Evolutionary conservation across 2,329 filamentous ascomycete genomes (phyloP), one percentile per base, ranked within the genome.

Genomic region (Fusarium lyarnte): DNA sequence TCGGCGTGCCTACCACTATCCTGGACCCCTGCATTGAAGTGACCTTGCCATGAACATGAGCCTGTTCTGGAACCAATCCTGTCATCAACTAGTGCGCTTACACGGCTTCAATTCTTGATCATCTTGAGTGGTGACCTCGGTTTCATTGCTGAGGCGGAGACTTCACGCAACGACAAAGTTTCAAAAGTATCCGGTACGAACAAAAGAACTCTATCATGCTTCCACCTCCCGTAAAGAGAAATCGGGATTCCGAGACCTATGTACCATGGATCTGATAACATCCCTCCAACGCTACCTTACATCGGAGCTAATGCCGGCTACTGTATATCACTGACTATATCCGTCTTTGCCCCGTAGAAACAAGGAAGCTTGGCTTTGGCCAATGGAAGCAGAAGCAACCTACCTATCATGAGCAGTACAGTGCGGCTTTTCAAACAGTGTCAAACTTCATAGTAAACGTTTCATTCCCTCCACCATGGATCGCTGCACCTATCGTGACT

Each of bases 401-500:
- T 62, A 66, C 38, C 31, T 31, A 42, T 68, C 66, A 55, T 41
- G 49, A 65, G 47, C 70, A 69, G 43, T 62, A 73, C 71, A 74
- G 71, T 73, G 71, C 67, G 67, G 58, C 58, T 42, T 72, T 51
- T 52, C 54, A 58, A 27, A 71, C 67, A 69, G 58, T 69, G 65
- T 39, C 35, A n/a, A 64, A 14, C 39, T 46, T 47, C 11, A 59
- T 72, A 58, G 71, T 74, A 39, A 74, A 74, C 72, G 72, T 74
- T 74, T 57, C 72, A 74, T 74, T 43, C 45, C 59, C 46, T 58
- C 58, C 36, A 41, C 41, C 36, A 45, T 51, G 64, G 52, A 39
- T 60, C 52, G 57, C 27, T 27, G 29, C 27, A 43, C 55, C 19
- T 53, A 66, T 49, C 45, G 38, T 47, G 39, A 42, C 58, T 60